Evolutionary conservation across 108 stramenopile species (phyloP), one percentile per base, ranked within the genome.

Genomic region (Discostella pseudostelligera): DNA sequence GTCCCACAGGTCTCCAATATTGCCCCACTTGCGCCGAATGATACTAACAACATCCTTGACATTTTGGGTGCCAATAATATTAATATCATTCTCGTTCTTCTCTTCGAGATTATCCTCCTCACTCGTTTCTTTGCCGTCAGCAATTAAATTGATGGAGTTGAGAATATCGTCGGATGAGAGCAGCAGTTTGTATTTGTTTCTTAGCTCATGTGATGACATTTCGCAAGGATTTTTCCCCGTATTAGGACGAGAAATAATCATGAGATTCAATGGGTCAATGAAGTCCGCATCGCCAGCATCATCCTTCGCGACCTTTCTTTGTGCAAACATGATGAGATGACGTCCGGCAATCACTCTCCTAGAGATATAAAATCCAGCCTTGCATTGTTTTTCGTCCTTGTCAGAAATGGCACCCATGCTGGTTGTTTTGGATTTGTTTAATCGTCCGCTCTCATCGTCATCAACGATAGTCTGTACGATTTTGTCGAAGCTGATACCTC

Each of bases 221-320:
- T 81, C 83, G n/a, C 29, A 61, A 2, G 67, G 67, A 39, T 65
- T 81, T 39, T 77, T 74, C 7, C 84, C 84, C 9, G 85, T 87
- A 61, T 87, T 87, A 3, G 85, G 83, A 21, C 85, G 70, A 11
- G 81, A 68, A 36, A 87, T 66, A 4, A 76, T 48, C 81, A 84
- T 82, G 48, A 76, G 59, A 20, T 79, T 74, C 20, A 72, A 47
- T 17, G 81, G 76, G 69, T 82, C 81, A 35, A 58, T 42, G 25
- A 58, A 42, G 19, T 39, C 46, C 21, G 20, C 53, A 28, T 79
- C 80, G n/a, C 24, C 67, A 16, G 46, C 59, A 26, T 14, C 43
- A 12, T 72, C 55, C 32, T 66, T 64, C 39, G 60, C 56, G 24
- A 78, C 67, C 59, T 81, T 85, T 32, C 80, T 57, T 56, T 69